phyloP scores from a whole-genome alignment of 331 rosid species.

The Acacia concinna region DNA sequence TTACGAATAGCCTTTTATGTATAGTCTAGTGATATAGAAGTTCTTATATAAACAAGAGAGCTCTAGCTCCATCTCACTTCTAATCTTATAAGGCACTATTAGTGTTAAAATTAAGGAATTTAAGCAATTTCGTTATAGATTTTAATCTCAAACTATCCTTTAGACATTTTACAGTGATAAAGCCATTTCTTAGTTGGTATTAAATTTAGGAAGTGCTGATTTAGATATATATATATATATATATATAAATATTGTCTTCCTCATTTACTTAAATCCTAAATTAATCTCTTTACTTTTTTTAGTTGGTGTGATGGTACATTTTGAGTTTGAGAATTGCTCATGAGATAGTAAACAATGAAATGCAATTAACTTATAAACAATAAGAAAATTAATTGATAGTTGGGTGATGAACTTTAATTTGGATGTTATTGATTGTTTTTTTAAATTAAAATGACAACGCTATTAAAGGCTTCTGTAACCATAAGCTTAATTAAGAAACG shows the following conservation, averaged over 20 bases:
- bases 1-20: no score
- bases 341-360: background rate
- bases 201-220: background rate
- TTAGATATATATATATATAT: background rate
- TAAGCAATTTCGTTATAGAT: no score
- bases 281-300: background rate
- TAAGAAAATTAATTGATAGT: no score
- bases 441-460: background rate
- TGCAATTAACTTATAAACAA: no score
- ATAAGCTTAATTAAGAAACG: background rate
- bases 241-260: no score
- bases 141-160: no score
- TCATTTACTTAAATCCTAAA: background rate
- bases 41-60: no score
- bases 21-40: no score
- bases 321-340: background rate
- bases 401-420: background rate
- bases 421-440: background rate
- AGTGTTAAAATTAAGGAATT: no score
- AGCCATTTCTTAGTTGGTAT: background rate
- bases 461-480: no score
- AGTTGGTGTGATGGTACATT: background rate
- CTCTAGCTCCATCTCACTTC: no score
- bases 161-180: background rate
- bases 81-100: no score